Conservation (phyloP, 306 rosid genomes). For the Dryas alaskensis region DNA sequence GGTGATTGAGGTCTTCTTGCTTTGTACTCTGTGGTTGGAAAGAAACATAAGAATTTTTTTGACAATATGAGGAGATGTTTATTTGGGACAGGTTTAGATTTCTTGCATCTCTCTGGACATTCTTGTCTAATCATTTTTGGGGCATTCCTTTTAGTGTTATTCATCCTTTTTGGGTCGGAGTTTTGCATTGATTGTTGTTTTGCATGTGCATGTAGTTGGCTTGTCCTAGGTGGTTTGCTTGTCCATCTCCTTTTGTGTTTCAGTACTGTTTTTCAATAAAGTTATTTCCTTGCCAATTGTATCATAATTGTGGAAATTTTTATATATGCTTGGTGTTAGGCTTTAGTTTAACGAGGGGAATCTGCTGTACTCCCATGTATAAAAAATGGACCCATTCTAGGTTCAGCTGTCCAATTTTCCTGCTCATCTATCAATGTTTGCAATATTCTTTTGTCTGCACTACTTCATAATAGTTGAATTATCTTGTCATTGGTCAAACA, state of each 20-base stretch:
- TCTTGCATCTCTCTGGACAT: neutral
- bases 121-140: neutral
- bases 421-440: neutral
- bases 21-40: neutral
- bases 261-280: neutral
- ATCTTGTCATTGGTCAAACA: neutral
- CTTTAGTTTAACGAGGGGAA: slow-evolving; percentile 5
- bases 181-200: neutral
- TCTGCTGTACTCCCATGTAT: neutral
- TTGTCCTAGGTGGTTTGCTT: neutral
- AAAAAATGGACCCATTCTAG: neutral
- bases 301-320: neutral
- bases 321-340: neutral
- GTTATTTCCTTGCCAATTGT: neutral
- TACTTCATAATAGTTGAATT: neutral
- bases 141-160: neutral
- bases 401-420: neutral
- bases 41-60: no score
- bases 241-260: neutral
- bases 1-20: no score
- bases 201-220: neutral
- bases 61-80: neutral
- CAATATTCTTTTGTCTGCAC: neutral
- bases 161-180: neutral
- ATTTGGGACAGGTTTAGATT: neutral